Evolutionary conservation across 2,329 filamentous ascomycete species (phyloP).

Genomic region (Ascochyta pisi): DNA sequence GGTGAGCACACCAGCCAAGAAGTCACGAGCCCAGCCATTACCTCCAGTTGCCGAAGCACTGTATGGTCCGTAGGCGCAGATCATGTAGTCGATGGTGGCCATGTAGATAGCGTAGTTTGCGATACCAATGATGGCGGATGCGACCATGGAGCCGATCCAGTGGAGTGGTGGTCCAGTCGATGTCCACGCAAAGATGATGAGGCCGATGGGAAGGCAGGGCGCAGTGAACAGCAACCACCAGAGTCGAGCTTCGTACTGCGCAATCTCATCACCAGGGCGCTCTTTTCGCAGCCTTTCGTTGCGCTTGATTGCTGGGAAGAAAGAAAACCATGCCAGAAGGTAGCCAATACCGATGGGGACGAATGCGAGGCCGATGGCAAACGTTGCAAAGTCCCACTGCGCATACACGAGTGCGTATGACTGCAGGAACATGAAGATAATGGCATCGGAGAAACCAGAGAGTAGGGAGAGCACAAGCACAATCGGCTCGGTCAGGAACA

Average conservation of each 20-base stretch:
- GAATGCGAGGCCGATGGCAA: conserved; percentile 68
- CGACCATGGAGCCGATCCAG: conserved; percentile 74
- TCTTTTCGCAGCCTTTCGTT: conserved; percentile 40
- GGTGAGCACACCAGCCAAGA: conserved; percentile 75
- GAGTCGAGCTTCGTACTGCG: conserved; percentile 61
- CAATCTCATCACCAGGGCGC: conserved; percentile 38
- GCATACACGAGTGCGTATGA: conserved; percentile 72
- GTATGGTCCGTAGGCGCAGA: conserved; percentile 76
- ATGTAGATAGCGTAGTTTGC: conserved; percentile 77
- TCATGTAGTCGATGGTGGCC: conserved; percentile 82
- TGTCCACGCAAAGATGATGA: conserved; percentile 76
- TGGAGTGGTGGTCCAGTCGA: conserved; percentile 68
- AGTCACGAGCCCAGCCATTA: conserved; percentile 78
- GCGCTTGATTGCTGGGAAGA: conserved; percentile 61
- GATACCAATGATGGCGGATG: conserved; percentile 71
- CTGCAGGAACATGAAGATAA: conserved; percentile 82
- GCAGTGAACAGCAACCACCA: conserved; percentile 70
- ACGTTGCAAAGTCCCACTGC: conserved; percentile 69
- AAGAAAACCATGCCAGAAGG: conserved; percentile 66
- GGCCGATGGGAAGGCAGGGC: conserved; percentile 69
- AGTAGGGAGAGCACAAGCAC: conserved; percentile 74
- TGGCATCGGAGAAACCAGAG: conserved; percentile 76
- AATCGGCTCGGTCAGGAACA: conserved; percentile 79
- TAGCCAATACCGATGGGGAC: conserved; percentile 68
- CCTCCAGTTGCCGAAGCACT: conserved; percentile 79